These are phyloP conservation scores for Paratinospora sagittata DNA, from an alignment of 164 flowering plant species.

Conservation along the genomic window DNA sequence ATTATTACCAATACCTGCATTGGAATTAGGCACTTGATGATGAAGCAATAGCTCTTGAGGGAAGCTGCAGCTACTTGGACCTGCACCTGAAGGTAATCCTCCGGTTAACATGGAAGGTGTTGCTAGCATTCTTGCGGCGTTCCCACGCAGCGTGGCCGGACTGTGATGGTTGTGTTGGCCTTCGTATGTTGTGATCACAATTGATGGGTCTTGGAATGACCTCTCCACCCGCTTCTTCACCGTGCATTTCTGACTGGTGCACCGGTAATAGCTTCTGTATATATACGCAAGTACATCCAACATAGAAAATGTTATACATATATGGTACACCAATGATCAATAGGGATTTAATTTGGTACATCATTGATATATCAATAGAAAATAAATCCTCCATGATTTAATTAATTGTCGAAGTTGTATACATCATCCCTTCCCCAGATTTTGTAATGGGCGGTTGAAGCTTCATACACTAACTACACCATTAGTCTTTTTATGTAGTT, in stretches of 20 bases:
- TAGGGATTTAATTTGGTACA: no score
- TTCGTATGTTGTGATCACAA: conserved; percentile 85
- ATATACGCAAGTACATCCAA: background rate
- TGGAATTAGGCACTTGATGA: conserved; percentile 26
- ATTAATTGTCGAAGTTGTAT: no score
- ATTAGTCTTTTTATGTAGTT: no score
- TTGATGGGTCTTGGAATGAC: conserved; percentile 68
- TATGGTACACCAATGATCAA: no score
- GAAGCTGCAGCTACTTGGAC: conserved; percentile 15
- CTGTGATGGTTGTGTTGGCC: conserved; percentile 85
- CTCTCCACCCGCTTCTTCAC: conserved; percentile 93
- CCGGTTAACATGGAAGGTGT: conserved; percentile 29
- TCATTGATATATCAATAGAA: no score
- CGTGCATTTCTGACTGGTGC: conserved; percentile 81
- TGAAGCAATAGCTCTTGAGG: conserved; percentile 36
- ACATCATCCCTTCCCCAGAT: no score
- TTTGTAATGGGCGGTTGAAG: no score
- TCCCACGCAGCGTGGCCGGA: conserved; percentile 65
- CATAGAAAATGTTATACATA: background rate
- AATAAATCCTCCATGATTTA: no score
- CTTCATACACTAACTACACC: no score
- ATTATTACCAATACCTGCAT: conserved; percentile 3
- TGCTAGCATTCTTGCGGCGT: conserved; percentile 30
- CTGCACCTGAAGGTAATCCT: conserved; percentile 10
- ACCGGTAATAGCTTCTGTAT: conserved; percentile 83